Evolutionary conservation across 306 rosid genomes (phyloP).

Genomic region (Crotalaria pallida): DNA sequence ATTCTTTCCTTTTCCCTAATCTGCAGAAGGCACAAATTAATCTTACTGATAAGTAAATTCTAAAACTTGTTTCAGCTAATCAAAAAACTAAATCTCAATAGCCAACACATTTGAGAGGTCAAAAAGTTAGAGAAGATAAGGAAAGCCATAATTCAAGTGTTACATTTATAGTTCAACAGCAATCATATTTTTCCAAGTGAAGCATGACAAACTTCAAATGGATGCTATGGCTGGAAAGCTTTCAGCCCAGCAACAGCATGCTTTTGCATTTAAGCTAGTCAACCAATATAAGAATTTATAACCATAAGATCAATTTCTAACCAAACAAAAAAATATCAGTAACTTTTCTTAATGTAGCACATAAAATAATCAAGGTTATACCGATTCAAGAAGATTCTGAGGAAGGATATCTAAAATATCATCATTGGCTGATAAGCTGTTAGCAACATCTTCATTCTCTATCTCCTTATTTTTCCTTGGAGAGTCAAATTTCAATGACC

Average conservation of each 20-base stretch:
- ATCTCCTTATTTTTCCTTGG: constrained; percentile 46
- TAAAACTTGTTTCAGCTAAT: neutral
- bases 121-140: neutral
- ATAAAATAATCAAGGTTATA: constrained; percentile 32
- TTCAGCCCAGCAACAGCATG: neutral
- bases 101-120: neutral
- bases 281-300: neutral
- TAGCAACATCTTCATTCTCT: constrained; percentile 19
- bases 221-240: neutral
- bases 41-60: neutral
- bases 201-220: neutral
- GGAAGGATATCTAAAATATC: constrained; percentile 55
- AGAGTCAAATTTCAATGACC: constrained; percentile 66
- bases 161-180: neutral
- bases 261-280: neutral
- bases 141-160: neutral
- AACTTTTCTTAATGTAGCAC: neutral
- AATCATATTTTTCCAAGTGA: neutral
- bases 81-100: neutral
- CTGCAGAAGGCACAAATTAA: constrained; percentile 46
- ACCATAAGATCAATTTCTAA: neutral
- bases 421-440: constrained; percentile 25
- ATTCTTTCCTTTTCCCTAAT: constrained; percentile 65
- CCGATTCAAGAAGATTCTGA: constrained; percentile 61
- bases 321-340: neutral